These are phyloP conservation scores for Mucor sp. DNA, from an alignment of 371 early-diverging fungal species.

Conservation along the genomic window DNA sequence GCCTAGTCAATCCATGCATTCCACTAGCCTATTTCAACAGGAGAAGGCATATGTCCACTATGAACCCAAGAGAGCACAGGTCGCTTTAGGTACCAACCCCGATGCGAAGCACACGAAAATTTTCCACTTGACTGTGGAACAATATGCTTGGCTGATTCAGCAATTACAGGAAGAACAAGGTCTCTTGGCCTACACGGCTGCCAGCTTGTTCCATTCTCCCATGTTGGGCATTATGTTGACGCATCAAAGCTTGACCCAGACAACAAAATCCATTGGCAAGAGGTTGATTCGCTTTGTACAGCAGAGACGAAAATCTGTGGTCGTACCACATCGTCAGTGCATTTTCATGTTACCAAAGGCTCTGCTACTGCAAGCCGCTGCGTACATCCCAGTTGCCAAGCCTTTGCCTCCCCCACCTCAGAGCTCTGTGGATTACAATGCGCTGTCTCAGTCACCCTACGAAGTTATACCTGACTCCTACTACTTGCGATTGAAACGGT, in stretches of 20 bases:
- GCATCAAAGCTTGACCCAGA: neutral
- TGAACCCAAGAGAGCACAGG: constrained; percentile 32
- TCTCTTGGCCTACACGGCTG: constrained; percentile 10
- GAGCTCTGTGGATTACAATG: neutral
- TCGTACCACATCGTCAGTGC: constrained; percentile 6
- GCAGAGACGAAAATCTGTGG: constrained; percentile 5
- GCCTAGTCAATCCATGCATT: constrained; percentile 13
- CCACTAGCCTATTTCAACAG: constrained; percentile 8
- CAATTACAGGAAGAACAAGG: constrained; percentile 36
- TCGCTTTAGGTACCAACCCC: constrained; percentile 32
- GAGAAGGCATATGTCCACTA: constrained; percentile 38
- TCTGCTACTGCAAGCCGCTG: constrained; percentile 39
- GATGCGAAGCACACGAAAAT: constrained; percentile 23
- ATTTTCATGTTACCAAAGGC: constrained; percentile 41
- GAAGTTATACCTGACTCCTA: constrained; percentile 5
- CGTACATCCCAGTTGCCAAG: constrained; percentile 37
- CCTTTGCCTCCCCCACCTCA: constrained; percentile 25
- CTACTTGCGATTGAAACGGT: constrained; percentile 12
- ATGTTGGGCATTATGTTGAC: constrained; percentile 23
- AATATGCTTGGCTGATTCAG: constrained; percentile 42
- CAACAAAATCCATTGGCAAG: constrained; percentile 14
- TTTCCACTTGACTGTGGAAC: constrained; percentile 27
- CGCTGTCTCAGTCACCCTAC: constrained; percentile 7
- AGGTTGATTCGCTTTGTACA: constrained; percentile 24
- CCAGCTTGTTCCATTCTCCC: constrained; percentile 9